Percentiles rank a stretch among this genome's conserved stretches.
These are phyloP conservation scores for Leishmania lainsoni DNA, from an alignment of 208 protist genomes.

Conservation along the genomic window DNA sequence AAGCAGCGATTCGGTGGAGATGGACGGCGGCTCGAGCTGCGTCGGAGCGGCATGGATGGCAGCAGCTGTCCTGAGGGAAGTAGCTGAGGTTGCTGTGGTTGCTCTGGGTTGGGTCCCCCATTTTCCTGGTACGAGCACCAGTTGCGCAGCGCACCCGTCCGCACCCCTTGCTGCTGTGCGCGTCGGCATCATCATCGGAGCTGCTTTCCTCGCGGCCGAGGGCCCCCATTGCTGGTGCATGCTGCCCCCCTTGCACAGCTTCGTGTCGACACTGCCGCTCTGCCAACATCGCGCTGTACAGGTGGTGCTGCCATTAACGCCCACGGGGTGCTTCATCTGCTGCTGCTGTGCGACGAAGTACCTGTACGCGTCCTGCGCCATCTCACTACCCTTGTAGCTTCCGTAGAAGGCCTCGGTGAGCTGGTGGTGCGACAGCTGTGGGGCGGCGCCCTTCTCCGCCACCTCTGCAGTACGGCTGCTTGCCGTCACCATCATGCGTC, in stretches of 20 bases:
- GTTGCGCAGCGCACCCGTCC: background rate
- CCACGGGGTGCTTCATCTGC: background rate
- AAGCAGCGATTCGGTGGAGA: background rate
- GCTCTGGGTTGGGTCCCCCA: background rate
- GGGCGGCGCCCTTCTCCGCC: background rate
- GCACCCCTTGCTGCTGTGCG: background rate
- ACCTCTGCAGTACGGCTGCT: background rate
- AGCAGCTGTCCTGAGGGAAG: background rate
- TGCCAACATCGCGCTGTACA: background rate
- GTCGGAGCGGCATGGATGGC: background rate
- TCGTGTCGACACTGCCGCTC: background rate
- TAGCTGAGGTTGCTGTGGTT: background rate
- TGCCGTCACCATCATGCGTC: background rate
- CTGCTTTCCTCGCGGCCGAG: background rate
- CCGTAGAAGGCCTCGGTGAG: conserved; percentile 76
- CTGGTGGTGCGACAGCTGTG: conserved; percentile 56
- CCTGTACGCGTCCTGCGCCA: conserved; percentile 74
- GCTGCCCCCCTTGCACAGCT: background rate
- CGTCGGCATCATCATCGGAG: background rate
- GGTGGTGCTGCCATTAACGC: background rate
- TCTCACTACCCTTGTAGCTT: conserved; percentile 41
- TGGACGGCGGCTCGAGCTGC: background rate
- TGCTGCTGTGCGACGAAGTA: conserved; percentile 46
- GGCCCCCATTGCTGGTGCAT: background rate
- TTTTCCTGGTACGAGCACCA: background rate